These are phyloP conservation scores for Litsea cubeba DNA, from an alignment of 164 flowering plant species.

Conservation along the genomic window DNA sequence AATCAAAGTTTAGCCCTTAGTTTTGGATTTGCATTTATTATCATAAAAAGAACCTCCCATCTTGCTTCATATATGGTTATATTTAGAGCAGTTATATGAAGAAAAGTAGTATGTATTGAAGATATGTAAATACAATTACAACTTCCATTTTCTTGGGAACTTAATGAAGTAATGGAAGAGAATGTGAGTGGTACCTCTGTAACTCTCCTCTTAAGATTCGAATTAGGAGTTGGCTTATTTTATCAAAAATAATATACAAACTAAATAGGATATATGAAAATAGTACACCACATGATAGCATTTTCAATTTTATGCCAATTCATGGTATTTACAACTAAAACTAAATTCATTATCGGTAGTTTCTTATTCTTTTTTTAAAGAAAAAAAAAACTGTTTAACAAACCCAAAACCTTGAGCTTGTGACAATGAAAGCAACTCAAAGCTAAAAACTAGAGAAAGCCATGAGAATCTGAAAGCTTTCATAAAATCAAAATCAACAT, in stretches of 20 bases:
- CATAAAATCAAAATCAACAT: too few species aligned
- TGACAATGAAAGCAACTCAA: too few species aligned
- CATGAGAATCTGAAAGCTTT: too few species aligned
- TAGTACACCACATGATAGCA: neutral
- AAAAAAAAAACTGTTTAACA: too few species aligned
- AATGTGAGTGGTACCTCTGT: neutral
- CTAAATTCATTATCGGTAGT: too few species aligned
- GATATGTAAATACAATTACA: neutral
- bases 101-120: neutral
- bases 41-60: neutral
- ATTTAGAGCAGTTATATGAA: neutral
- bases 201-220: too few species aligned
- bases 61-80: neutral
- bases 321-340: neutral
- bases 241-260: neutral
- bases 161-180: neutral
- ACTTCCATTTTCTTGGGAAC: neutral
- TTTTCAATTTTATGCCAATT: neutral
- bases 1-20: neutral
- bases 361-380: too few species aligned
- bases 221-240: too few species aligned
- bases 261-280: neutral
- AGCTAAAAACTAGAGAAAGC: too few species aligned
- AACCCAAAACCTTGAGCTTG: too few species aligned
- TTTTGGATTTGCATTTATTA: neutral